Percentiles rank a stretch among this genome's conserved stretches.
These are phyloP conservation scores for Fusarium lateritium DNA, from an alignment of 2,329 filamentous ascomycete genomes.

Conservation along the genomic window DNA sequence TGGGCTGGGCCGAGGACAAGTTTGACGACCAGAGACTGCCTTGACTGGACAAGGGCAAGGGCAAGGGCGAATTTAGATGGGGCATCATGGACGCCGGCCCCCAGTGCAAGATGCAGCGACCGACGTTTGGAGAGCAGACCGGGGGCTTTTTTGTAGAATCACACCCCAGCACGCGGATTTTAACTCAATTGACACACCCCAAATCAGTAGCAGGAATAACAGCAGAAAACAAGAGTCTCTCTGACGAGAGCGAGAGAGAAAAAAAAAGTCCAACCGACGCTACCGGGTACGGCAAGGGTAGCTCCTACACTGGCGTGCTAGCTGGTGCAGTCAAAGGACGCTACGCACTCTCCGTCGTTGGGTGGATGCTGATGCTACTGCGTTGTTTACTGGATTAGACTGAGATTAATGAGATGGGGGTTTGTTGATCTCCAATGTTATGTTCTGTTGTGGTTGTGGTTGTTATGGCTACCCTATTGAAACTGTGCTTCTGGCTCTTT, in stretches of 20 bases:
- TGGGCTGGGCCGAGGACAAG: slow-evolving; percentile 47
- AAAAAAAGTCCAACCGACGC: slow-evolving; percentile 47
- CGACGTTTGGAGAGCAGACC: slow-evolving; percentile 38
- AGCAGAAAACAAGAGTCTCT: slow-evolving; percentile 3
- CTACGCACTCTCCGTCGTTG: slow-evolving; percentile 32
- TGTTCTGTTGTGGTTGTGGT: slow-evolving; percentile 29
- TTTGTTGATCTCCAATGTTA: slow-evolving; percentile 40
- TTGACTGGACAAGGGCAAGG: slow-evolving; percentile 37
- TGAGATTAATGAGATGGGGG: slow-evolving; percentile 27
- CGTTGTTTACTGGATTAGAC: slow-evolving; percentile 37
- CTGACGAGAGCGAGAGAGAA: slow-evolving; percentile 15
- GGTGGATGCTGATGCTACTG: slow-evolving; percentile 39
- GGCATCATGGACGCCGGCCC: slow-evolving; percentile 20
- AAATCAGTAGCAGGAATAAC: slow-evolving; percentile 16
- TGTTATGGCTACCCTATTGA: slow-evolving; percentile 35
- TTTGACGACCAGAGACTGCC: slow-evolving; percentile 32
- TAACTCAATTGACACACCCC: slow-evolving; percentile 29
- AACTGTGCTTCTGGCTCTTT: not conserved
- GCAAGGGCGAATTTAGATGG: slow-evolving; percentile 43
- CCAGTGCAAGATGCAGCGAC: slow-evolving; percentile 47
- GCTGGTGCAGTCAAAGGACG: slow-evolving; percentile 37
- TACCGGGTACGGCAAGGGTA: slow-evolving; percentile 48
- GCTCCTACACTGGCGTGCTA: slow-evolving; percentile 43
- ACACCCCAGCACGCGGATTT: slow-evolving; percentile 36
- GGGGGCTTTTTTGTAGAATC: slow-evolving; percentile 12